Evolutionary conservation across 2,329 filamentous ascomycete species (phyloP).

Genomic region (Pezicula neosporulosa): DNA sequence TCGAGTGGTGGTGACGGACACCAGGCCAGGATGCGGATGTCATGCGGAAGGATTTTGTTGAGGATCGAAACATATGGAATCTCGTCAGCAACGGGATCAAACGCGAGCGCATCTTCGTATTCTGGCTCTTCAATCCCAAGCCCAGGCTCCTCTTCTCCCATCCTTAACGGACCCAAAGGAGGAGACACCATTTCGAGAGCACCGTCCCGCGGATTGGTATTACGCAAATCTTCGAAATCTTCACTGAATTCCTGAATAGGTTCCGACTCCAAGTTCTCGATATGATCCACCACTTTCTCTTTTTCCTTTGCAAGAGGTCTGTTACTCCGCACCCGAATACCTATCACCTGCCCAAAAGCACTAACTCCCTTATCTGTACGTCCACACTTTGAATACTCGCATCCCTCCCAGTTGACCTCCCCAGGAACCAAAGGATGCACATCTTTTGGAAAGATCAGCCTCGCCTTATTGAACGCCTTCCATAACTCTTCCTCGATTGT

Average conservation of each 20-base stretch:
- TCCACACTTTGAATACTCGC: constrained; percentile 93
- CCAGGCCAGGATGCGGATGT: constrained; percentile 92
- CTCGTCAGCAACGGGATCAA: constrained; percentile 74
- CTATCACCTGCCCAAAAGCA: constrained; percentile 94
- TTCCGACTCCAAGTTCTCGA: not conserved
- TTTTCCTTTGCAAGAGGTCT: constrained; percentile 49
- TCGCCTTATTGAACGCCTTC: constrained; percentile 80
- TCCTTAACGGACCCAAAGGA: constrained; percentile 16
- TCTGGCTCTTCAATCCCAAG: constrained; percentile 20
- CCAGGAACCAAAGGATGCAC: constrained; percentile 40
- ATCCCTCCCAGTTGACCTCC: constrained; percentile 74
- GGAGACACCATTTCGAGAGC: constrained; percentile 22
- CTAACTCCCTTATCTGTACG: constrained; percentile 91
- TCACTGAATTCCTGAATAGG: not conserved
- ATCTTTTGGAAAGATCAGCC: constrained; percentile 69
- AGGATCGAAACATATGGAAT: constrained; percentile 78
- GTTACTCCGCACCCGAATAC: constrained; percentile 77
- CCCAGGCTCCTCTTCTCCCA: constrained; percentile 8
- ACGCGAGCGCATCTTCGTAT: constrained; percentile 35
- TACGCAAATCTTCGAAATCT: constrained; percentile 8
- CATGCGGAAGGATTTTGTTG: constrained; percentile 82
- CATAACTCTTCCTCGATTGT: constrained; percentile 93
- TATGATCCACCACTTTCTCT: constrained; percentile 8
- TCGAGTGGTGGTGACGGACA: constrained; percentile 74
- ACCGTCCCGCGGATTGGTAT: constrained; percentile 21